phyloP scores from a whole-genome alignment of 495 filamentous ascomycete genomes.

The Lindgomyces ingoldianus region DNA sequence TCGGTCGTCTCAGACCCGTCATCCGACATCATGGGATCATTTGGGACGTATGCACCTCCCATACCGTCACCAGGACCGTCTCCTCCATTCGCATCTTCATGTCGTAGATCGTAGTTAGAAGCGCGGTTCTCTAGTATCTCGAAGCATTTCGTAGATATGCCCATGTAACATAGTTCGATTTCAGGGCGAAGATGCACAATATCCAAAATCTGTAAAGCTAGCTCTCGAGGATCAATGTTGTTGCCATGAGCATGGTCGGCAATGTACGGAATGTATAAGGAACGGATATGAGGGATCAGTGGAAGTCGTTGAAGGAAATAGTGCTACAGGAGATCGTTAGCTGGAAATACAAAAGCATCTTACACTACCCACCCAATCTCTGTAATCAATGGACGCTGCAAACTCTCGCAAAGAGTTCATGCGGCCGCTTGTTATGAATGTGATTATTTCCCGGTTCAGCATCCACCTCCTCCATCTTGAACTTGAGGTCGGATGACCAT shows the following conservation, averaged over 20 bases:
- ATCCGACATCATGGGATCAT: slow-evolving; percentile 48
- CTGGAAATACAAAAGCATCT: background rate
- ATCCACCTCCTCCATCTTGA: slow-evolving; percentile 72
- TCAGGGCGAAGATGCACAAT: slow-evolving; percentile 85
- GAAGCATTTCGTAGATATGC: slow-evolving; percentile 80
- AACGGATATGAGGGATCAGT: slow-evolving; percentile 70
- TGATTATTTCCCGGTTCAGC: slow-evolving; percentile 69
- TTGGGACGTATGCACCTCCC: slow-evolving; percentile 25
- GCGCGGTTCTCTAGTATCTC: slow-evolving; percentile 74
- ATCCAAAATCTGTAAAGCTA: slow-evolving; percentile 82
- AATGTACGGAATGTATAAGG: slow-evolving; percentile 77
- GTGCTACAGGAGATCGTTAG: slow-evolving; percentile 60
- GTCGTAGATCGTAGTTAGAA: slow-evolving; percentile 49
- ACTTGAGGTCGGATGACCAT: slow-evolving; percentile 44
- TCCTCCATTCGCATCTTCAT: slow-evolving; percentile 17
- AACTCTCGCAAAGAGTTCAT: slow-evolving; percentile 78
- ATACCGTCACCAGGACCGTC: slow-evolving; percentile 34
- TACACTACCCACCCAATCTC: slow-evolving; percentile 78
- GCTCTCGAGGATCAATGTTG: slow-evolving; percentile 63
- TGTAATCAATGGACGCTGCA: slow-evolving; percentile 74
- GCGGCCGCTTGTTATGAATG: slow-evolving; percentile 78
- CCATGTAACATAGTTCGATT: slow-evolving; percentile 79
- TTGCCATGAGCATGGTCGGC: slow-evolving; percentile 60
- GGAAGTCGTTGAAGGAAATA: slow-evolving; percentile 83
- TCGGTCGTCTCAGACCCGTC: slow-evolving; percentile 55